These are phyloP conservation scores for Fraxinus sp. DNA, from an alignment of 305 asterid species.

Conservation along the genomic window DNA sequence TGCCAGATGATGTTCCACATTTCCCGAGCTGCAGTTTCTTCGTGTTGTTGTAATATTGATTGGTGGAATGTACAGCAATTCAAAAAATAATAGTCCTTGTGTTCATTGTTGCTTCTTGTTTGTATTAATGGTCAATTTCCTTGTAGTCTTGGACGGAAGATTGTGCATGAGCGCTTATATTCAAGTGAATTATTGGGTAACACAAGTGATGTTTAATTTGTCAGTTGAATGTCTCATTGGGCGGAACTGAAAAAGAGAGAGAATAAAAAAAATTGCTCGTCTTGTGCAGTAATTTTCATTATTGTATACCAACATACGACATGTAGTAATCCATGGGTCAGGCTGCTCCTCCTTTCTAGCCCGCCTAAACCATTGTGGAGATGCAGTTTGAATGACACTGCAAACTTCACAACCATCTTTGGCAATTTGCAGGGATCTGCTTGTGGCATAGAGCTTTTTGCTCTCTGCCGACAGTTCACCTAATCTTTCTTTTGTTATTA, in stretches of 20 bases:
- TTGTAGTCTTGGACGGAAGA: neutral
- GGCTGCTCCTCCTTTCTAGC: neutral
- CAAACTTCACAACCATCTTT: neutral
- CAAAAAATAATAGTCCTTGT: neutral
- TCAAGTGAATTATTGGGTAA: slow-evolving; percentile 8
- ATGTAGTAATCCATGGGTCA: neutral
- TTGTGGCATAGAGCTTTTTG: neutral
- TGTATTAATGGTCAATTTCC: neutral
- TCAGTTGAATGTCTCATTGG: neutral
- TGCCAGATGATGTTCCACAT: neutral
- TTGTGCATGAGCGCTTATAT: neutral
- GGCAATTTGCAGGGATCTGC: neutral
- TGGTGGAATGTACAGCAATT: slow-evolving; percentile 14
- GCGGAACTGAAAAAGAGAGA: neutral
- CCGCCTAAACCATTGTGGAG: neutral
- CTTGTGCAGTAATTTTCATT: neutral
- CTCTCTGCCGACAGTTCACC: neutral
- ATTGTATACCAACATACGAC: neutral
- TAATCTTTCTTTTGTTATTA: neutral
- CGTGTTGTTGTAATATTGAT: slow-evolving; percentile 18
- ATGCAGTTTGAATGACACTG: neutral
- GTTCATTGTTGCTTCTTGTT: neutral
- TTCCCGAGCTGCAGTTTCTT: slow-evolving; percentile 23
- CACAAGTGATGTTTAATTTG: neutral
- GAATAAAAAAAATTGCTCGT: neutral